These are phyloP conservation scores for Ogataea nonfermentans DNA, from an alignment of 805 yeast genomes.

Conservation along the genomic window DNA sequence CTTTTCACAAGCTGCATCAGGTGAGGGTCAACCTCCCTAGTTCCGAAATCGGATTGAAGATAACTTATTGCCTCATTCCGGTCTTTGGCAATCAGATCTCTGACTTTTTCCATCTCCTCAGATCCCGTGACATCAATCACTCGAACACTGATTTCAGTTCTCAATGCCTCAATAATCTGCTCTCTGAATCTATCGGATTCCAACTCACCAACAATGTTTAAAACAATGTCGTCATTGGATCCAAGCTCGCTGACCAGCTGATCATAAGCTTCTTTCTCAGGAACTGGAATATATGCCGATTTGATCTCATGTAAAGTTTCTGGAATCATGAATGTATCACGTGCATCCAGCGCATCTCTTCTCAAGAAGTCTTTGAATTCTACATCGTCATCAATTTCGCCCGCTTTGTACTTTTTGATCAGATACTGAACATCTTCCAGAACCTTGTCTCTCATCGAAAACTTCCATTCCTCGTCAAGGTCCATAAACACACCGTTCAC, in stretches of 20 bases:
- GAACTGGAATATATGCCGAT: constrained; percentile 15
- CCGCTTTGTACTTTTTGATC: constrained; percentile 28
- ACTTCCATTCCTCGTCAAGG: constrained; percentile 53
- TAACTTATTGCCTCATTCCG: constrained; percentile 7
- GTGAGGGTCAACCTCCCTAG: not conserved
- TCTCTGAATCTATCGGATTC: constrained; percentile 34
- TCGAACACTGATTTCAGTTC: constrained; percentile 19
- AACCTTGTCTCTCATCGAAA: constrained; percentile 49
- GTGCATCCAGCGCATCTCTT: constrained; percentile 37
- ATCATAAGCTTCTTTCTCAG: constrained; percentile 5
- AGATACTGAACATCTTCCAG: constrained; percentile 48
- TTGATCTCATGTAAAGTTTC: constrained; percentile 35
- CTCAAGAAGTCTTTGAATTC: constrained; percentile 43
- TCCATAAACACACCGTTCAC: constrained; percentile 70
- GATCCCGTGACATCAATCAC: constrained; percentile 10
- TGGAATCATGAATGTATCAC: constrained; percentile 55
- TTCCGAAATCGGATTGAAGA: constrained; percentile 2
- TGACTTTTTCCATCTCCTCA: not conserved
- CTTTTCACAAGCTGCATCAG: constrained; percentile 2
- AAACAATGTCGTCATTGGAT: constrained; percentile 15
- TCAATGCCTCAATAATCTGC: constrained; percentile 42
- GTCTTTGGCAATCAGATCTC: not conserved
- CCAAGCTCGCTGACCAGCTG: not conserved
- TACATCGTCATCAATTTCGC: constrained; percentile 27
- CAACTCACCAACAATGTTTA: constrained; percentile 64